These are phyloP conservation scores for Phytophthora sp. DNA, from an alignment of 352 stramenopile genomes.

Conservation along the genomic window DNA sequence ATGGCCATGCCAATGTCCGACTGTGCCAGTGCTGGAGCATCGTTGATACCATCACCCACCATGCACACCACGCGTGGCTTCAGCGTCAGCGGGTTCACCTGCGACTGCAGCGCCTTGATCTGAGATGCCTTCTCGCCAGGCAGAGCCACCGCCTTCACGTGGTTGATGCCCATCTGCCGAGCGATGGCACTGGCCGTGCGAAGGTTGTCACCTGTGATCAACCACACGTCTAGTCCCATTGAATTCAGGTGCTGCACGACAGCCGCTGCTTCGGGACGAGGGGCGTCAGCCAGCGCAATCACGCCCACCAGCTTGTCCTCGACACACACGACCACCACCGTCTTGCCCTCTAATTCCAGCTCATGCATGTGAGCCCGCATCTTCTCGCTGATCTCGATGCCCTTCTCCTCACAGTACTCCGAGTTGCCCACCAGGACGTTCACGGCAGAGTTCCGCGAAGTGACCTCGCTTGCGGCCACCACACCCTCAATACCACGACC, in stretches of 20 bases:
- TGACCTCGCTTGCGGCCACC: constrained; percentile 37
- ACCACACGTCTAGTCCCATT: constrained; percentile 86
- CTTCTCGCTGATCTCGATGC: constrained; percentile 63
- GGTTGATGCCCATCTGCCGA: constrained; percentile 88
- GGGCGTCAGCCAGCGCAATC: constrained; percentile 79
- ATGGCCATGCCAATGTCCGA: constrained; percentile 94
- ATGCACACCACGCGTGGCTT: constrained; percentile 90
- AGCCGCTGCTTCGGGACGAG: constrained; percentile 70
- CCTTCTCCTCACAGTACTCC: constrained; percentile 83
- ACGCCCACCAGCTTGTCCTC: constrained; percentile 73
- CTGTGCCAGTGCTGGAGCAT: constrained; percentile 92
- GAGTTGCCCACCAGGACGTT: constrained; percentile 79
- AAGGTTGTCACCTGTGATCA: constrained; percentile 94
- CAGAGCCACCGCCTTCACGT: constrained; percentile 88
- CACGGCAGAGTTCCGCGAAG: constrained; percentile 21
- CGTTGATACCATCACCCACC: constrained; percentile 96
- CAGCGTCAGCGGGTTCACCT: constrained; percentile 70
- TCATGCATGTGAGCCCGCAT: constrained; percentile 82
- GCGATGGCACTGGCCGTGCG: constrained; percentile 91
- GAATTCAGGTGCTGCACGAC: constrained; percentile 81
- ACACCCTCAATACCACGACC: constrained; percentile 81
- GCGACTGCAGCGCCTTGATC: constrained; percentile 85
- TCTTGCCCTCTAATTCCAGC: constrained; percentile 87
- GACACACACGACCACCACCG: constrained; percentile 80
- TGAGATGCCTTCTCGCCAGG: constrained; percentile 95